Conservation (phyloP, 208 protist genomes). For the Porcisia deanei region DNA sequence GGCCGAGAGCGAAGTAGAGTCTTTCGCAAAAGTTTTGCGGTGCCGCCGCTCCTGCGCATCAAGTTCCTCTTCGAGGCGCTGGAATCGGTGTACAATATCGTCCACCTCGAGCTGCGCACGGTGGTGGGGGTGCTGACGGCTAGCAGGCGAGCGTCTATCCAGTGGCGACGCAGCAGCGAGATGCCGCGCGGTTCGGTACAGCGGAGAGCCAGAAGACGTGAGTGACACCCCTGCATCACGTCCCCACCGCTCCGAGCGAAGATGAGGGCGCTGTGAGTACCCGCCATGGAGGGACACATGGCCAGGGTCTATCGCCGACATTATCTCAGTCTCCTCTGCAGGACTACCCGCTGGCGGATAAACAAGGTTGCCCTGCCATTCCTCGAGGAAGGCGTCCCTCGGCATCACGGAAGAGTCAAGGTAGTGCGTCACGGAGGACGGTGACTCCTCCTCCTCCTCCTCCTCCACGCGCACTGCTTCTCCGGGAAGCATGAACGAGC, state of each 20-base stretch:
- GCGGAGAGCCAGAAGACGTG: constrained; percentile 10
- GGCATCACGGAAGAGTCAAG: constrained; percentile 38
- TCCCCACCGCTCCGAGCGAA: background rate
- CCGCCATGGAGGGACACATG: constrained; percentile 13
- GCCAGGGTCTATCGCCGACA: constrained; percentile 13
- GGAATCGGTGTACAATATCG: constrained; percentile 39
- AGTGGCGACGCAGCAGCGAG: background rate
- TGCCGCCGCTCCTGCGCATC: constrained; percentile 28
- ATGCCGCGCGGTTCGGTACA: background rate
- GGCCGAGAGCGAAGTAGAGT: background rate
- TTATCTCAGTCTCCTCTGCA: constrained; percentile 14
- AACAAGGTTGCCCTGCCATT: constrained; percentile 48
- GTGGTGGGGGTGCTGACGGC: background rate
- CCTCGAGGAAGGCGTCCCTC: constrained; percentile 34
- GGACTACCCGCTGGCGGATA: constrained; percentile 23
- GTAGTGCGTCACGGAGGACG: constrained; percentile 32
- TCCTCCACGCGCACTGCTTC: background rate
- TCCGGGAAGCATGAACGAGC: constrained; percentile 2
- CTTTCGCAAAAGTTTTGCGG: background rate
- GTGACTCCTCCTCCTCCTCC: constrained; percentile 19
- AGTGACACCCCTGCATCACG: constrained; percentile 6
- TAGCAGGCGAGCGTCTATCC: background rate
- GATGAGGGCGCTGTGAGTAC: background rate
- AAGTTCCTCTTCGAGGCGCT: constrained; percentile 30
- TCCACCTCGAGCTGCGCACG: constrained; percentile 18